phyloP scores from a whole-genome alignment of 2,329 filamentous ascomycete genomes.

The Cercospora berteroae region DNA sequence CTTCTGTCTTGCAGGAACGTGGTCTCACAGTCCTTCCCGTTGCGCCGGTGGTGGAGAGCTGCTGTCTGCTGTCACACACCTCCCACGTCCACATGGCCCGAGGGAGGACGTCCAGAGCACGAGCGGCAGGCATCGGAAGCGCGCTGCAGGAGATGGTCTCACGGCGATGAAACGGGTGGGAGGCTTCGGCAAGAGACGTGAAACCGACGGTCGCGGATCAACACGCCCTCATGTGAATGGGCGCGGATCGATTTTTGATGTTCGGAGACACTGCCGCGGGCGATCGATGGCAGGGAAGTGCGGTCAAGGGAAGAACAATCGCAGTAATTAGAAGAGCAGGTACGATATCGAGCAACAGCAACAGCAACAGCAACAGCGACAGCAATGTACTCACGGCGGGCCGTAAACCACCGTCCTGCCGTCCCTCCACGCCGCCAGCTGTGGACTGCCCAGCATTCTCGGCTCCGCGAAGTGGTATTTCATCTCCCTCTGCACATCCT shows the following conservation, averaged over 20 bases:
- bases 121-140: background rate
- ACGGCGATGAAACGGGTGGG: background rate
- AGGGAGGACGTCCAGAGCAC: background rate
- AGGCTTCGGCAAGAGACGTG: background rate
- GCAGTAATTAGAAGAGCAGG: background rate
- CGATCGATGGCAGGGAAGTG: background rate
- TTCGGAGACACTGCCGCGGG: background rate
- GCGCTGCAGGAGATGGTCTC: background rate
- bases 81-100: background rate
- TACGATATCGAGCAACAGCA: background rate
- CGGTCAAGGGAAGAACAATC: background rate
- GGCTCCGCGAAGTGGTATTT: slow-evolving; percentile 10
- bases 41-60: background rate
- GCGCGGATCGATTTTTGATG: background rate
- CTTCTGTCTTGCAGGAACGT: background rate
- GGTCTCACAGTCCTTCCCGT: background rate
- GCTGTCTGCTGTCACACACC: background rate
- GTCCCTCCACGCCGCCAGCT: slow-evolving; percentile 7
- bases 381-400: slow-evolving; percentile 5
- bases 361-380: background rate
- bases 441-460: slow-evolving; percentile 9
- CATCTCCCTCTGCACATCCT: slow-evolving; percentile 1
- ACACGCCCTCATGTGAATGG: background rate
- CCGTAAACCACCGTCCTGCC: slow-evolving; percentile 7
- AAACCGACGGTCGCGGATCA: background rate